phyloP scores from a whole-genome alignment of 495 filamentous ascomycete genomes.

The Rusavskia elegans region DNA sequence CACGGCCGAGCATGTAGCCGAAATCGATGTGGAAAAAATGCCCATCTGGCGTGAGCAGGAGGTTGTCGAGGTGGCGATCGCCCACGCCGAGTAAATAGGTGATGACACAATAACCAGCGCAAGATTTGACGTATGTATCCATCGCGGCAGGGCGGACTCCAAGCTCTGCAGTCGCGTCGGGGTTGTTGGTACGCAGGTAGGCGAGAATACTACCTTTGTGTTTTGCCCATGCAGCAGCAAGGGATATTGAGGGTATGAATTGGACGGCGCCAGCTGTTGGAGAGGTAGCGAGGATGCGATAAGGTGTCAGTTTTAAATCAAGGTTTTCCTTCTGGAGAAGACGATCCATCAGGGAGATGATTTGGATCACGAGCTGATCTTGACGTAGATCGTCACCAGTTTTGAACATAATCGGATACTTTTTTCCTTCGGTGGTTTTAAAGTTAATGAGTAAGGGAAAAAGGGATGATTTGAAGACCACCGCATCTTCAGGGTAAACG shows the following conservation, averaged over 20 bases:
- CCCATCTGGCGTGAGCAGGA: slow-evolving; percentile 73
- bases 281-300: slow-evolving; percentile 87
- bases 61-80: slow-evolving; percentile 90
- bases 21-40: slow-evolving; percentile 99
- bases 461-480: slow-evolving; percentile 89
- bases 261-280: slow-evolving; percentile 81
- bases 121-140: slow-evolving; percentile 91
- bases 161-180: slow-evolving; percentile 64
- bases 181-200: slow-evolving; percentile 81
- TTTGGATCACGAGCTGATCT: slow-evolving; percentile 95
- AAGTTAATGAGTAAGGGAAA: slow-evolving; percentile 85
- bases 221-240: slow-evolving; percentile 65
- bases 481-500: slow-evolving; percentile 67
- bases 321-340: slow-evolving; percentile 93
- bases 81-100: slow-evolving; percentile 98
- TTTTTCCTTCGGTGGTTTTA: slow-evolving; percentile 55
- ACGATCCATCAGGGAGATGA: slow-evolving; percentile 95
- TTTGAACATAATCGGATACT: slow-evolving; percentile 92
- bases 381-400: slow-evolving; percentile 93
- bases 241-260: slow-evolving; percentile 72
- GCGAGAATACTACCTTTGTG: slow-evolving; percentile 67
- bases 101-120: slow-evolving; percentile 96
- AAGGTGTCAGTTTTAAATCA: slow-evolving; percentile 86
- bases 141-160: slow-evolving; percentile 85
- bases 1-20: slow-evolving; percentile 91